These are phyloP conservation scores for Phycomyces blakesleeanus DNA, from an alignment of 192 early-diverging fungal species.

Conservation along the genomic window DNA sequence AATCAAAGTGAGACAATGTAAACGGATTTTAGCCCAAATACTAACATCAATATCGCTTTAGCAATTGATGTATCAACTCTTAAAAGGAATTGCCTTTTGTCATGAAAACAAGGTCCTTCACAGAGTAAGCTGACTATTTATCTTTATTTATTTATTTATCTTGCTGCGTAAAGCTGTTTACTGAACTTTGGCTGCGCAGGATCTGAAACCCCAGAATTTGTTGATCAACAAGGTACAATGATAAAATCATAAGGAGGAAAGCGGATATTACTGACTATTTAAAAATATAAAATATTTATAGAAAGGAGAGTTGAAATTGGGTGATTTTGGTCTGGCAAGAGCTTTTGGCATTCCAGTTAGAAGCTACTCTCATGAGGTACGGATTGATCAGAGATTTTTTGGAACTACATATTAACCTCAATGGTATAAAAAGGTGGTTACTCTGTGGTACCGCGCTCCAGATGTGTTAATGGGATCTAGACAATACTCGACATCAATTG, in stretches of 20 bases:
- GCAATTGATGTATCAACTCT: constrained; percentile 96
- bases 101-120: constrained; percentile 96
- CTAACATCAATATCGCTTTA: constrained; percentile 21
- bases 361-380: constrained; percentile 80
- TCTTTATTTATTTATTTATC: no score
- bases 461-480: constrained; percentile 86
- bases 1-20: constrained; percentile 65
- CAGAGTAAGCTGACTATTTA: constrained; percentile 50
- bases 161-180: no score
- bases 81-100: constrained; percentile 96
- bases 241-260: neutral
- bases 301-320: constrained; percentile 77
- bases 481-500: constrained; percentile 85
- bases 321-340: constrained; percentile 94
- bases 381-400: neutral
- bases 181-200: constrained; percentile 34
- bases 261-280: no score
- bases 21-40: neutral
- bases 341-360: constrained; percentile 95
- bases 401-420: neutral
- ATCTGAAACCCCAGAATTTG: constrained; percentile 87
- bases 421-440: constrained; percentile 61
- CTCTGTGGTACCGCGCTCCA: constrained; percentile 85
- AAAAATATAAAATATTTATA: constrained; percentile 12
- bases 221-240: constrained; percentile 84